phyloP scores from a whole-genome alignment of 2,329 filamentous ascomycete species.

The Didymella exigua region DNA sequence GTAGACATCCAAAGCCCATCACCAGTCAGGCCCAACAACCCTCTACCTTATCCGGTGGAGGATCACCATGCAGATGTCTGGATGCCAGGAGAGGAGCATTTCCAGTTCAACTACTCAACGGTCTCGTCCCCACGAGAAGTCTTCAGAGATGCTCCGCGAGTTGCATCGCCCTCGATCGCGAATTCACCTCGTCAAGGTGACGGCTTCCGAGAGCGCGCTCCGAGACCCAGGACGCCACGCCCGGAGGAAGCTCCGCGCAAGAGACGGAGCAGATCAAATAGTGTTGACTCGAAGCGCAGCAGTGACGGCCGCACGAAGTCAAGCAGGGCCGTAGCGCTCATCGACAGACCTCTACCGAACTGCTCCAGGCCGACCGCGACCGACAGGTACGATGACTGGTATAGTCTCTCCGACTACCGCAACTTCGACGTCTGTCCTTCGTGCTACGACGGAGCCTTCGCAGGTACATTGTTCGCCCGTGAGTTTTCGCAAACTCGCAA shows the following conservation, averaged over 20 bases:
- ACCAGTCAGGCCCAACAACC: conserved; percentile 33
- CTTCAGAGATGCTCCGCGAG: conserved; percentile 31
- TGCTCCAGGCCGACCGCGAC: conserved; percentile 69
- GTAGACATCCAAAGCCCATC: conserved; percentile 44
- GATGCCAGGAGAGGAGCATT: conserved; percentile 53
- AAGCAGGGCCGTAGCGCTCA: conserved; percentile 12
- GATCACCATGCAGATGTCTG: conserved; percentile 42
- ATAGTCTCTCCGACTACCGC: conserved; percentile 72
- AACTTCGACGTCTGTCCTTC: conserved; percentile 81
- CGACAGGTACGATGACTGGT: conserved; percentile 75
- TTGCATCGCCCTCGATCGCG: conserved; percentile 26
- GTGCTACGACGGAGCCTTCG: conserved; percentile 75
- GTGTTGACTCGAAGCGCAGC: conserved; percentile 33
- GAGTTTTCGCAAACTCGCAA: conserved; percentile 68
- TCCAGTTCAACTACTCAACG: conserved; percentile 46
- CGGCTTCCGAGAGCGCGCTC: conserved; percentile 17
- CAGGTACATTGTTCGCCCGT: conserved; percentile 68
- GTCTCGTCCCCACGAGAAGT: conserved; percentile 27
- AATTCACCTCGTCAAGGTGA: conserved; percentile 32
- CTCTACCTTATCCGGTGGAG: conserved; percentile 55
- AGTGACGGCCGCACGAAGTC: conserved; percentile 31
- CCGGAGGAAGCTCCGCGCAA: conserved; percentile 31
- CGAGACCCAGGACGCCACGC: conserved; percentile 11
- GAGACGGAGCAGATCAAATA: conserved; percentile 34
- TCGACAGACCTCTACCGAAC: conserved; percentile 52